These are phyloP conservation scores for Dictyostelium firmibasis DNA, from an alignment of 78 protist genomes.

Conservation along the genomic window DNA sequence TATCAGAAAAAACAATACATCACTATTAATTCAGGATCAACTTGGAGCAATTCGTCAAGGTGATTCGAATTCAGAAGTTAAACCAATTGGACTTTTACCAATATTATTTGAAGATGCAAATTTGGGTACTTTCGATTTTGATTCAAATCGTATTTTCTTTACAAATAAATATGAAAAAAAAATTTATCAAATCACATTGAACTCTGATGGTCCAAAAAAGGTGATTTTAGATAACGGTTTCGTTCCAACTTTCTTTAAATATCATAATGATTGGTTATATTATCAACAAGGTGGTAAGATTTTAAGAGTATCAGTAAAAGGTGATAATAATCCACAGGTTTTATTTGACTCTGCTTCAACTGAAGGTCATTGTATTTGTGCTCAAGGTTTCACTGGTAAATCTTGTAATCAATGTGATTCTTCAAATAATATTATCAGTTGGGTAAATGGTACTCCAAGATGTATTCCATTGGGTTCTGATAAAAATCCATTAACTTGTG, in stretches of 20 bases:
- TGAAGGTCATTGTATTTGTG: background rate
- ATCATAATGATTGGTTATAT: background rate
- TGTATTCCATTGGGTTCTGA: background rate
- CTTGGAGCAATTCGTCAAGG: background rate
- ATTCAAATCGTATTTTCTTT: background rate
- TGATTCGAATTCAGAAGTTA: background rate
- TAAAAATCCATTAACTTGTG: conserved; percentile 7
- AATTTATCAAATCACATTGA: background rate
- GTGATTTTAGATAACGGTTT: background rate
- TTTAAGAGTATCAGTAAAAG: background rate
- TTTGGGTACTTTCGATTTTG: background rate
- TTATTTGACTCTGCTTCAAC: background rate
- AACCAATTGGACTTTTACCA: too few species aligned
- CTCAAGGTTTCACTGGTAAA: background rate
- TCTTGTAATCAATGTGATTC: background rate
- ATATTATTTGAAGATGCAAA: background rate
- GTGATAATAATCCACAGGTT: background rate
- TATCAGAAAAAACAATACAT: background rate
- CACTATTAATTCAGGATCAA: background rate
- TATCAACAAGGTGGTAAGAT: background rate
- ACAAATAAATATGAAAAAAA: background rate
- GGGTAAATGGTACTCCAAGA: background rate
- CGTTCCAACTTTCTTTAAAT: background rate
- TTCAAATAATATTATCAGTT: background rate
- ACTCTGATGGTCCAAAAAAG: background rate